phyloP scores from a whole-genome alignment of 2,329 filamentous ascomycete genomes.

The Pseudocercospora ulei region DNA sequence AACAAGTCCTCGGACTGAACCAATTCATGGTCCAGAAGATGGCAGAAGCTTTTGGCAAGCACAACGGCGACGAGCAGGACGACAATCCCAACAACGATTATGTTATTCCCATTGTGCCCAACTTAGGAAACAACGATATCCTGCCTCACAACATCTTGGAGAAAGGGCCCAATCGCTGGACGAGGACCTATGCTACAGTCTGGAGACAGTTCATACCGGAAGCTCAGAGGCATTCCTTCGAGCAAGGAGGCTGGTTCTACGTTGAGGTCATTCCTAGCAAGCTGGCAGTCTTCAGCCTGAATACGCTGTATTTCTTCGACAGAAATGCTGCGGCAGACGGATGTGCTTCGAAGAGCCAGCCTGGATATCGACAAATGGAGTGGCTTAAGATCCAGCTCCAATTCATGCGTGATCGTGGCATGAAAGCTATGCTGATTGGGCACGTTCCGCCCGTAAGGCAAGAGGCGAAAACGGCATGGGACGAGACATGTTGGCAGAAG shows the following conservation, averaged over 20 bases:
- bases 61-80: constrained; percentile 42
- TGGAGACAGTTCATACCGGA: constrained; percentile 87
- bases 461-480: constrained; percentile 76
- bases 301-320: constrained; percentile 82
- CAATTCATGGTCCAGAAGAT: constrained; percentile 66
- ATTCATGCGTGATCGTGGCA: constrained; percentile 66
- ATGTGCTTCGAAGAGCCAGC: constrained; percentile 66
- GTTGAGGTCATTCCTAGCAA: constrained; percentile 80
- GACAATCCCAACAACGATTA: constrained; percentile 50
- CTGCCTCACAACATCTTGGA: constrained; percentile 91
- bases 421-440: constrained; percentile 90
- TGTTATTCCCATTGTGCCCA: constrained; percentile 73
- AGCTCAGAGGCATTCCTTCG: constrained; percentile 80
- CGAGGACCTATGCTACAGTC: constrained; percentile 63
- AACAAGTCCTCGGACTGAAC: constrained; percentile 72
- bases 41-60: constrained; percentile 57
- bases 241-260: constrained; percentile 88
- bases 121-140: constrained; percentile 94
- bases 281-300: constrained; percentile 84
- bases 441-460: constrained; percentile 89
- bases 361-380: constrained; percentile 89
- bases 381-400: constrained; percentile 87
- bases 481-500: constrained; percentile 97
- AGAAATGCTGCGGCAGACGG: constrained; percentile 91
- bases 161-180: constrained; percentile 77